Evolutionary conservation across 441 rosid genomes (phyloP), one percentile per base, ranked within the genome.

Genomic region (Melastoma candidum): DNA sequence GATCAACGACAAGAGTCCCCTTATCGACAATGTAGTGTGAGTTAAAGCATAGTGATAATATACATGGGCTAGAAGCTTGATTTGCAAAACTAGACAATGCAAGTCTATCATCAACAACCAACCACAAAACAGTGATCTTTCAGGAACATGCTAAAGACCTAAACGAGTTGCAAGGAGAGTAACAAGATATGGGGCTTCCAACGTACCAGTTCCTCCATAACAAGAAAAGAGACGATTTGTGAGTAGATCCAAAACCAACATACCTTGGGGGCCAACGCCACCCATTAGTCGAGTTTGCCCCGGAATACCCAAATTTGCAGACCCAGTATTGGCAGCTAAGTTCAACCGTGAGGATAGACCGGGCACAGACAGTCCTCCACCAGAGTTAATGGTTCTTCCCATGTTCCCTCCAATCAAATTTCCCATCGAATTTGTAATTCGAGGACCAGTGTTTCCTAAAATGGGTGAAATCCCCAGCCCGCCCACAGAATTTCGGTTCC

Each of bases 401-500:
- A 94, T 71, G 73, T 79, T 80, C 47, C 95, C 93, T 47, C 93
- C 93, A 56, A 78, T 90, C 92, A 93, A 79, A 80, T 83, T 93
- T 51, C 96, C 97, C 74, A 87, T 78, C 41, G 97, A 83, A 66
- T 81, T 87, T 10, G 87, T 76, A 50, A 93, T 83, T 65, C 95
- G 77, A 72, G 93, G 75, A 69, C 90, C 85, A 55, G 87, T 80
- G 74, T 77, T 80, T 64, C 95, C 99, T 83, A 89, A 69, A 62
- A 83, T 73, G 61, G 79, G 97, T 65, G 97, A 83, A 41, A 85
- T 83, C 63, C 95, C 99, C 83, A 94, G 65, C 62, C 97, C 99
- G 68, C 82, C 74, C 60, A 82, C 82, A 56, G 74, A 76, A 77
- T 74, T 80, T 59, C 77, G 76, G 70, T 79, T 83, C 68, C 78